Percentiles rank a stretch among this genome's conserved stretches.
These are phyloP conservation scores for Purpureocillium takamizusanense DNA, from an alignment of 2,329 filamentous ascomycete species.

Conservation along the genomic window DNA sequence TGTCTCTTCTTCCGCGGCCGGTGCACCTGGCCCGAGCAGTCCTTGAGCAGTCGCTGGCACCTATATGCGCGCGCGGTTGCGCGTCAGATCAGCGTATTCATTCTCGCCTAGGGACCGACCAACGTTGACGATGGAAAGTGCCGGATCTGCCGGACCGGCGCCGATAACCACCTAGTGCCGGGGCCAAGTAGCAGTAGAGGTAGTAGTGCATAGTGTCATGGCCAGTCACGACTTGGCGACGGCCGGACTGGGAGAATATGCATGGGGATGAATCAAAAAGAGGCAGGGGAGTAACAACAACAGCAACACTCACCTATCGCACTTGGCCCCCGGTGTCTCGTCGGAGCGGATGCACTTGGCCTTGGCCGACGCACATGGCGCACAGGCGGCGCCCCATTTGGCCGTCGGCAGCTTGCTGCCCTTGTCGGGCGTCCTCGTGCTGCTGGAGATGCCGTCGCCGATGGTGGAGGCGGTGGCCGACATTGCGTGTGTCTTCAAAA, in stretches of 20 bases:
- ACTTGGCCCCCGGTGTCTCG: conserved; percentile 26
- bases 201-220: no score
- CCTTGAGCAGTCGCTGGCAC: conserved; percentile 38
- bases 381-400: conserved; percentile 41
- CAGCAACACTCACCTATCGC: conserved; percentile 28
- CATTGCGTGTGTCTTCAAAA: no score
- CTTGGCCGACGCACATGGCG: conserved; percentile 38
- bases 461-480: neutral
- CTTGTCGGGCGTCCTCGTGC: conserved; percentile 8
- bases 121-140: neutral
- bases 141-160: neutral
- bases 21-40: conserved; percentile 37
- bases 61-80: conserved; percentile 22
- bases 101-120: no score
- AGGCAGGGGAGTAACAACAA: no score
- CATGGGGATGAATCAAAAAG: no score
- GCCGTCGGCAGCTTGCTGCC: conserved; percentile 25
- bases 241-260: no score
- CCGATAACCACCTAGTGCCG: no score
- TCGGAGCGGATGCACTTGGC: conserved; percentile 39
- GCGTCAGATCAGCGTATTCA: neutral
- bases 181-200: no score
- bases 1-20: conserved; percentile 42
- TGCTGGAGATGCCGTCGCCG: conserved; percentile 3
- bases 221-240: no score